These are phyloP conservation scores for Melampsora americana DNA, from an alignment of 1,284 basidiomycete genomes.

Conservation along the genomic window DNA sequence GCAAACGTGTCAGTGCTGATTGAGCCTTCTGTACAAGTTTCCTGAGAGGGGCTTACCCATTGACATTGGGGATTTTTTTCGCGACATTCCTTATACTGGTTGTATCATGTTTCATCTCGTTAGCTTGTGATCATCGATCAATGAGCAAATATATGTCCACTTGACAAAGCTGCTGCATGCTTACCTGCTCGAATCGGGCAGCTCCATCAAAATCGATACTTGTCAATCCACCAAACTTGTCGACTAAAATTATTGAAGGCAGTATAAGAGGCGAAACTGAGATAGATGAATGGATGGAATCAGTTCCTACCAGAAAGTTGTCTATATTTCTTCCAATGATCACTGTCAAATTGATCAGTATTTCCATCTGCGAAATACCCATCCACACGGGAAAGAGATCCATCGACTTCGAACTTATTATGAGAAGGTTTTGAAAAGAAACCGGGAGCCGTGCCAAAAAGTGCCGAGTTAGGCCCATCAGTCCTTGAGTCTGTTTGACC, in stretches of 20 bases:
- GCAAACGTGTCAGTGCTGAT: background rate
- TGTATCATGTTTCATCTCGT: background rate
- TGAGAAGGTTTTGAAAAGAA: background rate
- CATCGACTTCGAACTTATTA: background rate
- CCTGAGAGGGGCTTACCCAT: background rate
- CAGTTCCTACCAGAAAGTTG: background rate
- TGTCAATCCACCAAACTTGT: background rate
- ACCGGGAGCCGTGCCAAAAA: conserved; percentile 1
- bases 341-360: background rate
- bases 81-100: background rate
- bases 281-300: no score
- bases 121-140: no score
- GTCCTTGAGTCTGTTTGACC: background rate
- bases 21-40: background rate
- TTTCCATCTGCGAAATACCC: background rate
- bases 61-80: background rate
- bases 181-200: background rate
- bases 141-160: background rate
- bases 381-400: background rate
- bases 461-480: background rate
- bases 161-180: background rate
- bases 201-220: background rate
- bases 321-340: conserved; percentile 3
- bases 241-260: background rate
- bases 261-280: background rate